Conservation (phyloP, 2,329 filamentous ascomycete species). For the Cladosporium sp. region DNA sequence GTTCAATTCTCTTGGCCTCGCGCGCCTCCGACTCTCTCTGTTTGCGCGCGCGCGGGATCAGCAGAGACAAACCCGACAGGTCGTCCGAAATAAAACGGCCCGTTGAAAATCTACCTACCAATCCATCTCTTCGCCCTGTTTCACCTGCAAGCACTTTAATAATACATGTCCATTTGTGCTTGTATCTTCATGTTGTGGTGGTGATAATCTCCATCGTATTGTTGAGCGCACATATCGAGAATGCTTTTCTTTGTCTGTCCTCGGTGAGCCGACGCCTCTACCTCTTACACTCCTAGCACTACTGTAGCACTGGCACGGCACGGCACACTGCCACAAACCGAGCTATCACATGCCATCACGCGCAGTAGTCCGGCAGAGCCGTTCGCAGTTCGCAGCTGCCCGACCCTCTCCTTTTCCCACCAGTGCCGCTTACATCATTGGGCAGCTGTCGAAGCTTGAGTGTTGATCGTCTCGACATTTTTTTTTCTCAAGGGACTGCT, state of each 20-base stretch:
- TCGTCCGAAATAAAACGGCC: constrained; percentile 7
- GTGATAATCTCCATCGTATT: background rate
- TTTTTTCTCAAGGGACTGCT: background rate
- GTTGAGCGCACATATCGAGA: background rate
- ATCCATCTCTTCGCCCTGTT: background rate
- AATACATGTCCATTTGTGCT: background rate
- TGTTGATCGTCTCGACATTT: background rate
- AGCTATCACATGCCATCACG: constrained; percentile 15
- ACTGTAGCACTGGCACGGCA: background rate
- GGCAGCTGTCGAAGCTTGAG: background rate
- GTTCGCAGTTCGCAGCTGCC: constrained; percentile 15
- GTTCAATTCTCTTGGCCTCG: background rate
- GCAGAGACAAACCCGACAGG: constrained; percentile 11
- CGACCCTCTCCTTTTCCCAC: constrained; percentile 12
- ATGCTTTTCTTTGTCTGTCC: background rate
- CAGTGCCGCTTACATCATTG: constrained; percentile 16
- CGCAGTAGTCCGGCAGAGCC: constrained; percentile 9
- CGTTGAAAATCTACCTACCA: background rate
- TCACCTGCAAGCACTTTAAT: constrained; percentile 9
- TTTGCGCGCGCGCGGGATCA: constrained; percentile 7
- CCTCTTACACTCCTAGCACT: background rate
- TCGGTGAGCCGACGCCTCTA: background rate
- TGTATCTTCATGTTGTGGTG: background rate
- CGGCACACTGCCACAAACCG: background rate
- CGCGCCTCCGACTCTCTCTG: background rate